Conservation (phyloP, 495 filamentous ascomycete species). For the Neurospora africana region DNA sequence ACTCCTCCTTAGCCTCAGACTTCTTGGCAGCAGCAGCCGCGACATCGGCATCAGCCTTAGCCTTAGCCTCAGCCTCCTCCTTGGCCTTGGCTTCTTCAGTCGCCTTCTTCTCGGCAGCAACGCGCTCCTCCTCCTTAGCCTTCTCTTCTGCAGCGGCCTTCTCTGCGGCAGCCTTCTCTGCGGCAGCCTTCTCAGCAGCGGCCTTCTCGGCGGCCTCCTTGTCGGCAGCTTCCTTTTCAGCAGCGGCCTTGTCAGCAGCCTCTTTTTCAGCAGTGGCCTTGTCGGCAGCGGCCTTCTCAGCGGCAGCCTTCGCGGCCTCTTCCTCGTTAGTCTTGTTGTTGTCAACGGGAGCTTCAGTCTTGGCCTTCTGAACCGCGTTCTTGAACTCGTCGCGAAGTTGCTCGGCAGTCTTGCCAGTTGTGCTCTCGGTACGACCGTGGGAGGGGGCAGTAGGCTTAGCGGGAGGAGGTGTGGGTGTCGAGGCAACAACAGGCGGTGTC, state of each 20-base stretch:
- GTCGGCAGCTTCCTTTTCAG: conserved; percentile 39
- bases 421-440: conserved; percentile 39
- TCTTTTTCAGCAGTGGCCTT: conserved; percentile 19
- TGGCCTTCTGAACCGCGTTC: conserved; percentile 37
- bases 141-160: conserved; percentile 30
- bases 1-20: conserved; percentile 32
- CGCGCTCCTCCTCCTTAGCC: conserved; percentile 28
- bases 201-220: conserved; percentile 36
- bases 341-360: conserved; percentile 16
- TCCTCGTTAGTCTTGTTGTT: conserved; percentile 32
- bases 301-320: conserved; percentile 20
- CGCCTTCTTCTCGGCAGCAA: conserved; percentile 42
- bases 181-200: conserved; percentile 27
- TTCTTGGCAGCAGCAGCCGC: conserved; percentile 46
- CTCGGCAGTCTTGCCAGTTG: conserved; percentile 35
- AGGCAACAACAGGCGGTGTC: conserved; percentile 42
- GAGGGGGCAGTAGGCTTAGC: conserved; percentile 29
- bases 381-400: conserved; percentile 42
- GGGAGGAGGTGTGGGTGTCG: conserved; percentile 43
- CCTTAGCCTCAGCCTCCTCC: conserved; percentile 48
- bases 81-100: conserved; percentile 52
- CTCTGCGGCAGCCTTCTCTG: conserved; percentile 35
- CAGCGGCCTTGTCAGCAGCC: conserved; percentile 39
- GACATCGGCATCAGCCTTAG: conserved; percentile 54
- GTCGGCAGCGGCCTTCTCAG: conserved; percentile 24